Evolutionary conservation across 768 basidiomycete species (phyloP), one percentile per base, ranked within the genome.

Genomic region (Rhodotorula sphaerocarpa): DNA sequence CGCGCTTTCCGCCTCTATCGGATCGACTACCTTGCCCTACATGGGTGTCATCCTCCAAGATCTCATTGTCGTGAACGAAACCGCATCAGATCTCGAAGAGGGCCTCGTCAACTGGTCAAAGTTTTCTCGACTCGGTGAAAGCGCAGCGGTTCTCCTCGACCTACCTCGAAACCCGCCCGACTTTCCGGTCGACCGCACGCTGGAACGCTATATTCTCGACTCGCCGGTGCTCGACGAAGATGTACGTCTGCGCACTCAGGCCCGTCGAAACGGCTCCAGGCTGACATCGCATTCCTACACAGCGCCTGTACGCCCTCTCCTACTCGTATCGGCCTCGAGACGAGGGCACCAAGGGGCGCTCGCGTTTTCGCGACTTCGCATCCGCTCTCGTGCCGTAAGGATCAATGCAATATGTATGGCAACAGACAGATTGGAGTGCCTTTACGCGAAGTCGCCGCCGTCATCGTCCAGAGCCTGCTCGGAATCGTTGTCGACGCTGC

Each of bases 61-160:
- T 73, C 79, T 96, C 51, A 86, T 91, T 50, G 84, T 84, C 65
- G 82, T 90, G 12, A 85, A 95, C 67, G 88, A 89, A 76, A 86
- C 84, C 60, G 91, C 93, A 64, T 79, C 79, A 4, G 88, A 92
- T 70, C 80, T 82, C 65, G 77, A 83, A 11, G 77, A 80, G 27
- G 85, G 88, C 70, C 79, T 84, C 73, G 87, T 96, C 57, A 90
- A 96, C 71, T 97, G 93, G 93, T 88, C 86, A 31, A 97, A 97
- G 76, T 95, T 87, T 76, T 86, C 86, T 68, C 86, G 90, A 82
- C 86, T 96, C 78, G 91, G 86, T 34, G 81, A 84, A 63, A 90
- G 91, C 71, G 83, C 93, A 59, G 81, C 82, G 54, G 83, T 81
- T 70, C 86, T 90, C 25, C 60, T 65, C 50, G 70, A 73, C 23